These are phyloP conservation scores for Penicillium thymicola DNA, from an alignment of 2,329 filamentous ascomycete species.

Conservation along the genomic window DNA sequence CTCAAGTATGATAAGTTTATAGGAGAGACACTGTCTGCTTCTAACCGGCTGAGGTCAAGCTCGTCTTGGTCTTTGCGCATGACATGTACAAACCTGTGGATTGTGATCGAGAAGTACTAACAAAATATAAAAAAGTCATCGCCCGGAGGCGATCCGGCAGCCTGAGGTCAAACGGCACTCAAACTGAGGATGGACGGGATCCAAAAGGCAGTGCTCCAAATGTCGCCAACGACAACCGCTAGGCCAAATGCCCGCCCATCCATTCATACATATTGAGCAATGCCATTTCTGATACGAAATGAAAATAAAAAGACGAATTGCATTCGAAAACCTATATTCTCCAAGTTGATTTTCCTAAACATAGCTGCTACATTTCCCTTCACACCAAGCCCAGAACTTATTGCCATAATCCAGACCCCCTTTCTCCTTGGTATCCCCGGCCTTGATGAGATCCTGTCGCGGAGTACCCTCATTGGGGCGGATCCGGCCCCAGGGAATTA, in stretches of 20 bases:
- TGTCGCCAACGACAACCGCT: background rate
- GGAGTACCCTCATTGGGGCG: too few species aligned
- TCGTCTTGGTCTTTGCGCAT: background rate
- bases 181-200: background rate
- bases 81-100: background rate
- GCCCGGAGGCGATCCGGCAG: background rate
- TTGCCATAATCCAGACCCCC: too few species aligned
- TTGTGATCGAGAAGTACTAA: background rate
- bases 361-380: too few species aligned
- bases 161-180: background rate
- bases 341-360: too few species aligned
- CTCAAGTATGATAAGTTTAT: background rate
- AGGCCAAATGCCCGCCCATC: background rate
- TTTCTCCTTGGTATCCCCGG: too few species aligned
- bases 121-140: background rate
- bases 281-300: background rate
- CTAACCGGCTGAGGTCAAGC: background rate
- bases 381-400: too few species aligned
- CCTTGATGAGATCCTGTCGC: too few species aligned
- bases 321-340: too few species aligned
- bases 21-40: background rate
- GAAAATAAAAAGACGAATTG: too few species aligned
- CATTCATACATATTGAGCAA: background rate
- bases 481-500: too few species aligned
- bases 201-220: background rate